Base-by-base conservation (phyloP, 495 filamentous ascomycete genomes). In the Podospora tetraspora region DNA sequence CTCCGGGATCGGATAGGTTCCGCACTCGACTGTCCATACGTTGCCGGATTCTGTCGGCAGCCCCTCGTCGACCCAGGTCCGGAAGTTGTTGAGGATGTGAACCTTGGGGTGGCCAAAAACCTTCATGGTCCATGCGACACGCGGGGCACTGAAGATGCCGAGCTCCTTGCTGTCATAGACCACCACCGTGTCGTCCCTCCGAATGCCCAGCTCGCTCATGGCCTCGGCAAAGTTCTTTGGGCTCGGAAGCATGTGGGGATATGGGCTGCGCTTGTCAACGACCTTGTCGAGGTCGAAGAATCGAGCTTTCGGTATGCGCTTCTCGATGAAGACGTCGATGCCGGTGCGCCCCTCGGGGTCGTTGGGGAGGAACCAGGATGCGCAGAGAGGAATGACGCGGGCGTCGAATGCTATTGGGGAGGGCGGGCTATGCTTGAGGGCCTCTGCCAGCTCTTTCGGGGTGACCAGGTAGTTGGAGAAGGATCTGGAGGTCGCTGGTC, bases 281-380 rank as follows among this genome's bases (percentile, higher is more conserved):
- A 97, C 84, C 32, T 84, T 90, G 79, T 99, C 96, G 24, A 99
- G 83, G 78, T 98, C 92, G 77, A 99, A 99, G 86, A 98, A 99
- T n/a, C 93, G 89, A 2, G 95, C 88, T 68, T 86, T 85, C 0
- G 94, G 93, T 68, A 99, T 93, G 59, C 91, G 91, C 70, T 85
- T 84, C 72, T 90, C 82, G 67, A 84, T 84, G 84, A 93, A 98
- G 67, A 89, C 88, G 57, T 91, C 81, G 70, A 85, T 82, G 61
- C 96, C 96, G 66, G 84, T 93, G 68, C 93, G 90, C 24, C 87
- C 84, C 25, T 79, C 59, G 16, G 80, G 74, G 68, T 95, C 93
- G 81, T 96, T 97, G 56, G 96, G 95, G 72, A 99, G 86, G 74
- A 97, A 98, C 95, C 95, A 99, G 34, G 92, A 86, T 52, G 93